phyloP scores from a whole-genome alignment of 108 stramenopile species.

The Tribonema minus region DNA sequence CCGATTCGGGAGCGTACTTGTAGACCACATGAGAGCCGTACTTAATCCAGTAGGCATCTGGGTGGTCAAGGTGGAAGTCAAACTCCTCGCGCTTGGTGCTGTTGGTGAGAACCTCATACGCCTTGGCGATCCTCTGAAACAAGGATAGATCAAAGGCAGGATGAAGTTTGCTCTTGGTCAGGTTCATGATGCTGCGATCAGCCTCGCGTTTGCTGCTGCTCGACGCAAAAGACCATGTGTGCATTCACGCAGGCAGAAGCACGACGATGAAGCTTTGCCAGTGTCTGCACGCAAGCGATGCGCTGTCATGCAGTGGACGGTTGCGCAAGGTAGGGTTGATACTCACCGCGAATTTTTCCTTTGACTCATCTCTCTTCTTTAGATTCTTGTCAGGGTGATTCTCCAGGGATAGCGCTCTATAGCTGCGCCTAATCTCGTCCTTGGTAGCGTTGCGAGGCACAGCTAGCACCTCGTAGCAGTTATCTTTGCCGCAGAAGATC shows the following conservation, averaged over 20 bases:
- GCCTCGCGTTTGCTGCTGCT: too few relatives aligned
- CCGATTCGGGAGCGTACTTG: conserved; percentile 16
- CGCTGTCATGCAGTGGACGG: too few relatives aligned
- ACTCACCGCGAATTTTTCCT: conserved; percentile 44
- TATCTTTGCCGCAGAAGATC: conserved; percentile 36
- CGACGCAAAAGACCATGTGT: too few relatives aligned
- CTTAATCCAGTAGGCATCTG: conserved; percentile 38
- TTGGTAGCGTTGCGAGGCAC: conserved; percentile 28
- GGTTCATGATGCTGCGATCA: too few relatives aligned
- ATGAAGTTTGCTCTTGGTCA: too few relatives aligned
- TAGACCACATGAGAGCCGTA: conserved; percentile 32
- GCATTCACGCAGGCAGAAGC: too few relatives aligned
- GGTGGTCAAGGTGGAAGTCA: conserved; percentile 38
- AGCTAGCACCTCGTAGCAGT: conserved; percentile 46
- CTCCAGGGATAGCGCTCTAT: conserved; percentile 77
- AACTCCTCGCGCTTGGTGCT: conserved; percentile 22
- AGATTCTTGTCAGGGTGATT: conserved; percentile 90
- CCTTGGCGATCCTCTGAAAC: conserved; percentile 34
- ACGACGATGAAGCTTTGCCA: too few relatives aligned
- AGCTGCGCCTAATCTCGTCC: conserved; percentile 69
- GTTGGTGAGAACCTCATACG: conserved; percentile 28
- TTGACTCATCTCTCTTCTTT: conserved; percentile 39
- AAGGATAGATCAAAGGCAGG: too few relatives aligned
- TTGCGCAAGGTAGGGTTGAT: too few relatives aligned
- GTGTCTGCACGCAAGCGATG: too few relatives aligned